phyloP scores from a whole-genome alignment of 1,284 basidiomycete species.

The Coniophora puteana region DNA sequence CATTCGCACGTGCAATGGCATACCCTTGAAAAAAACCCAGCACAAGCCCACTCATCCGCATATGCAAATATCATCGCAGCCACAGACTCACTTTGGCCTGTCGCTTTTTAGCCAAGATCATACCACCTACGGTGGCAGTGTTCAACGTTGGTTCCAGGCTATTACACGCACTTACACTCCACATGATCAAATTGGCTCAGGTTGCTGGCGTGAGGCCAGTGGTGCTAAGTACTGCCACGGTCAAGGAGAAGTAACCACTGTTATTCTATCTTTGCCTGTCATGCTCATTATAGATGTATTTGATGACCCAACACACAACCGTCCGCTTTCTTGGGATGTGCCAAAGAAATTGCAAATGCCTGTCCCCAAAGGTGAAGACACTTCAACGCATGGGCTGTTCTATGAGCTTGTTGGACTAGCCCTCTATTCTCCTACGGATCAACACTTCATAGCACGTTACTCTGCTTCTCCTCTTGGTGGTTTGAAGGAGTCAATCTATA shows the following conservation, averaged over 20 bases:
- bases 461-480: neutral
- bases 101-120: too few relatives aligned
- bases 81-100: too few relatives aligned
- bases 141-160: neutral
- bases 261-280: neutral
- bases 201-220: neutral
- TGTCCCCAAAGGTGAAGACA: neutral
- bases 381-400: neutral
- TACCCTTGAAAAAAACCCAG: too few relatives aligned
- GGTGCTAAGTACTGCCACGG: neutral
- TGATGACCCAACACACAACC: too few relatives aligned
- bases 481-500: neutral
- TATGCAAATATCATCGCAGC: too few relatives aligned
- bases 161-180: too few relatives aligned
- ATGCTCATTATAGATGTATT: neutral
- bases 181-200: neutral
- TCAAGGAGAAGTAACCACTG: neutral
- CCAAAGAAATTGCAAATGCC: neutral
- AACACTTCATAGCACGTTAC: neutral
- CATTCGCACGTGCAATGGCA: too few relatives aligned
- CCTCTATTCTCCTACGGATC: neutral
- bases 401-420: neutral
- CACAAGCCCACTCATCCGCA: too few relatives aligned
- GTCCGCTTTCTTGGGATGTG: too few relatives aligned
- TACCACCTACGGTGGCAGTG: neutral